Evolutionary conservation across 2,329 filamentous ascomycete genomes (phyloP), one percentile per base, ranked within the genome.

Genomic region (Periconia digitata): DNA sequence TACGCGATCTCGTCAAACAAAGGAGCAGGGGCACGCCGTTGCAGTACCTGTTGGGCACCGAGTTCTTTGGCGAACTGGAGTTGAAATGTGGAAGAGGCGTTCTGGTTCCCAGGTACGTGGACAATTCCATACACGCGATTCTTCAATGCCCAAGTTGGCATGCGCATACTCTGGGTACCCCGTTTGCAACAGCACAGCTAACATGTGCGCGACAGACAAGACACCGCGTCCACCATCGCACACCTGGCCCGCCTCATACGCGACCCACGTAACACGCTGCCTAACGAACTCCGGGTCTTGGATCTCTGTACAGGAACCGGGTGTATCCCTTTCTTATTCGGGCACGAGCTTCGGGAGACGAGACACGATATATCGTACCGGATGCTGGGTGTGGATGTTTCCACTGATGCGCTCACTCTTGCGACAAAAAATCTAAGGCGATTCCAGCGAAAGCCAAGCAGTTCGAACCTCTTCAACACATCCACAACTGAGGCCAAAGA

Each of bases 271-370:
- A 50, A 43, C 2, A 18, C 3, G 7, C 12, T 39, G 8, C 59
- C 62, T 12, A 16, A 47, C 21, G 58, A 58, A 15, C 59, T 95
- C 12, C 80, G 78, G 12, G 76, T 97, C 35, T 70, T 96, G 8
- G 94, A 99, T 69, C 77, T 96, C 23, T 97, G 94, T 70, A 92
- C 90, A 0, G 94, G 94, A 8, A 90, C 89, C 5, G 94, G 94
- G 4, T 96, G 92, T 72, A 95, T 97, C 54, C 82, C 90, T 0
- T 79, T 97, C 8, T 80, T 90, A 3, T 77, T 96, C 6, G 83
- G 87, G 53, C 76, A 85, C 29, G 77, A 85, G 8, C 79, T 90
- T 49, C 65, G 60, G 24, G 58, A 66, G 3, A 60, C 69, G 8
- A 55, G 51, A 22, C 42, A 46, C 12, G 55, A 65, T 13, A 21